These are phyloP conservation scores for Leucocoprinus leucothites DNA, from an alignment of 768 basidiomycete genomes.

Conservation along the genomic window DNA sequence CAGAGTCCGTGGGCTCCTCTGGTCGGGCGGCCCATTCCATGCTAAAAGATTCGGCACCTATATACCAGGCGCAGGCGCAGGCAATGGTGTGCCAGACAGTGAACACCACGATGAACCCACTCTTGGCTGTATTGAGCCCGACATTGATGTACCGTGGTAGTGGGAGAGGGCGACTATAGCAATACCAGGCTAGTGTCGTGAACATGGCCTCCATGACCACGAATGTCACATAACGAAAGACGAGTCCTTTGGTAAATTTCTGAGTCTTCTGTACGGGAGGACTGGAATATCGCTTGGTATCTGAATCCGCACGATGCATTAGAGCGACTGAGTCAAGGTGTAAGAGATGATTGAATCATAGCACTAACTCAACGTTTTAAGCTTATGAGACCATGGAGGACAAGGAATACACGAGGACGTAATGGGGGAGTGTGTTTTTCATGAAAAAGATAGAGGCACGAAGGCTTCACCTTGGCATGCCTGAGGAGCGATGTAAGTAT, in stretches of 20 bases:
- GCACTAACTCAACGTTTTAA: no score
- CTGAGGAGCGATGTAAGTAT: no score
- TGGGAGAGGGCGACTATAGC: background rate
- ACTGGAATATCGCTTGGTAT: background rate
- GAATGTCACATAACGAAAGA: background rate
- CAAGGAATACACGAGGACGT: no score
- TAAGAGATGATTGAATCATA: no score
- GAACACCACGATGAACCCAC: background rate
- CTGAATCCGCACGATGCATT: no score
- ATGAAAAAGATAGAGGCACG: no score
- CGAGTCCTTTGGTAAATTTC: no score
- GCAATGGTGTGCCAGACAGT: background rate
- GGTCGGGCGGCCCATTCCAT: background rate
- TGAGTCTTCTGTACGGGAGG: no score
- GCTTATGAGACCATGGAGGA: no score
- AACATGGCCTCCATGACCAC: background rate
- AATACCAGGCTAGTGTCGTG: background rate
- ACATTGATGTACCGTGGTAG: background rate
- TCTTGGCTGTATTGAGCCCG: background rate
- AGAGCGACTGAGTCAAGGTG: no score
- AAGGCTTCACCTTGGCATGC: no score
- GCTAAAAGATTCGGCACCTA: background rate
- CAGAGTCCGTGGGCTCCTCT: background rate
- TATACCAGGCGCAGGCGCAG: background rate
- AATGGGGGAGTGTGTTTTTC: no score